Conservation (phyloP, 225 moss, liverwort and hornwort genomes). For the Marchantia paleacea region DNA sequence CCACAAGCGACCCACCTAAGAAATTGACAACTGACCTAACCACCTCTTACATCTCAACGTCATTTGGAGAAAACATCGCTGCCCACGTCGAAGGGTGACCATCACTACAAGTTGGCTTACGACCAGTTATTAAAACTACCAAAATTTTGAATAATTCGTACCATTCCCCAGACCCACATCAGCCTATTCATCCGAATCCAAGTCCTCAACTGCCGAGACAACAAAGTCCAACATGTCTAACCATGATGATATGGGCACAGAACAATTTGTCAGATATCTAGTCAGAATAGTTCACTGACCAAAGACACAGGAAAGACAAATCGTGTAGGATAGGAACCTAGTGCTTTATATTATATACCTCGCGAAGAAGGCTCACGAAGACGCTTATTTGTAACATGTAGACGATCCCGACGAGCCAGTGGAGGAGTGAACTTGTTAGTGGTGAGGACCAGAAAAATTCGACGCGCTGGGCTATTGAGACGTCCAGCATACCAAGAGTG, state of each 20-base stretch:
- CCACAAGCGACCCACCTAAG: no score
- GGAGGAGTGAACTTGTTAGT: conserved; percentile 87
- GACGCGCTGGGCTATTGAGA: conserved; percentile 72
- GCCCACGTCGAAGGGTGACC: no score
- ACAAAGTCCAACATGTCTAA: not conserved
- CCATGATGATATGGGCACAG: not conserved
- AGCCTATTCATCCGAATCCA: not conserved
- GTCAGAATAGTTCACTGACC: no score
- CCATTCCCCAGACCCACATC: no score
- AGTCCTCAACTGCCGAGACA: not conserved
- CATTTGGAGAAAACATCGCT: no score
- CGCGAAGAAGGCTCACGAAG: conserved; percentile 93
- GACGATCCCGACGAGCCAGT: conserved; percentile 94
- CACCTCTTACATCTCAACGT: no score
- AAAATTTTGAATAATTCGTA: no score
- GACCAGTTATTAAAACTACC: no score
- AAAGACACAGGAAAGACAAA: no score
- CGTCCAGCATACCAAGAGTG: conserved; percentile 90
- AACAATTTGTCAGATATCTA: not conserved
- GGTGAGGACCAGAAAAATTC: conserved; percentile 86
- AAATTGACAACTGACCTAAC: no score
- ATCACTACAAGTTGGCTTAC: no score
- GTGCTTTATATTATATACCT: conserved; percentile 41
- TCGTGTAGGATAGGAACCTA: no score
- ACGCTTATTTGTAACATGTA: conserved; percentile 99